phyloP scores from a whole-genome alignment of 306 rosid genomes.

The Vigna radiata region DNA sequence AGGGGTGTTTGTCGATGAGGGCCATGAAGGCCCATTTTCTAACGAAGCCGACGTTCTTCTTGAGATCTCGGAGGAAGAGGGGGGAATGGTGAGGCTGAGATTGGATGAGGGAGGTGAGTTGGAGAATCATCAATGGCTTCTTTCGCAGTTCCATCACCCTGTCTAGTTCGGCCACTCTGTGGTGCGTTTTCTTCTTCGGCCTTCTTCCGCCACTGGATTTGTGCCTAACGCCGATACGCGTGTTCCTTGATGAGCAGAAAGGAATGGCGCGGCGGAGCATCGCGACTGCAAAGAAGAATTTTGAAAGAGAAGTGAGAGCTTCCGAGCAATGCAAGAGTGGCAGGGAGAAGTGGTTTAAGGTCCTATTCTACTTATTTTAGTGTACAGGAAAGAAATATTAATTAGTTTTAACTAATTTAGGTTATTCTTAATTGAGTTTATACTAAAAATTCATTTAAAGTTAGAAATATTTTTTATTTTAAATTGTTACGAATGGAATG shows the following conservation, averaged over 20 bases:
- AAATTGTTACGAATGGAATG: too few relatives aligned
- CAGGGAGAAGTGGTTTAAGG: neutral
- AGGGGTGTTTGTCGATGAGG: constrained; percentile 67
- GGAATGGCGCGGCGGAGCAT: neutral
- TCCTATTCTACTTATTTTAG: too few relatives aligned
- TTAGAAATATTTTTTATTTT: too few relatives aligned
- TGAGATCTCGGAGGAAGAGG: constrained; percentile 66
- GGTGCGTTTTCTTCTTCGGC: constrained; percentile 79
- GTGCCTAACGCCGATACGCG: neutral
- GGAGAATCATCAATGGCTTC: constrained; percentile 71
- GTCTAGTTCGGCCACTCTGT: constrained; percentile 73
- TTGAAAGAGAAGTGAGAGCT: neutral
- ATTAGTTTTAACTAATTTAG: too few relatives aligned
- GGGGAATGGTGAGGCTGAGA: constrained; percentile 53
- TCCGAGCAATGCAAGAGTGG: neutral
- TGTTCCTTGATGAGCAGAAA: too few relatives aligned
- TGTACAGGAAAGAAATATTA: too few relatives aligned
- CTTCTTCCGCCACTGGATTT: constrained; percentile 79
- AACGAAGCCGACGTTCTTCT: constrained; percentile 87
- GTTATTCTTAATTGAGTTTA: too few relatives aligned
- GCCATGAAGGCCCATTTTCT: constrained; percentile 91
- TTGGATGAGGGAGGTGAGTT: constrained; percentile 71
- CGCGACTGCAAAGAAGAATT: neutral
- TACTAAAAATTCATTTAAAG: too few relatives aligned
- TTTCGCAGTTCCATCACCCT: constrained; percentile 78